These are phyloP conservation scores for Xerocomellus intermedius DNA, from an alignment of 768 basidiomycete genomes.

Conservation along the genomic window DNA sequence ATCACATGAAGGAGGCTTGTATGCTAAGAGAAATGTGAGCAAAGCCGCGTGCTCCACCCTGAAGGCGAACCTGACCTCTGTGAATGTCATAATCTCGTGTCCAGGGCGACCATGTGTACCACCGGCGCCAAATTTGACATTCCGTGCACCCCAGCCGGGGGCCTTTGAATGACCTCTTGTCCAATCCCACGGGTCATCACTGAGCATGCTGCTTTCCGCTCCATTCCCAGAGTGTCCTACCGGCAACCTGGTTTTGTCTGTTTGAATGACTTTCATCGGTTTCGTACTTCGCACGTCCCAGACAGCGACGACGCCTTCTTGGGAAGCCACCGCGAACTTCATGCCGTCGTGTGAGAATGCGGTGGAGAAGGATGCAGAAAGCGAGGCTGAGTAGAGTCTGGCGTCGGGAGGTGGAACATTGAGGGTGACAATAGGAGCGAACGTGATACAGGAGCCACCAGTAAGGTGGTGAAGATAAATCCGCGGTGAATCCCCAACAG, in stretches of 20 bases:
- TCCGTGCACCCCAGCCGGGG: slow-evolving; percentile 83
- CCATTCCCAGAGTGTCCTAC: slow-evolving; percentile 36
- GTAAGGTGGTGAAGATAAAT: slow-evolving; percentile 79
- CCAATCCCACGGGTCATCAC: slow-evolving; percentile 71
- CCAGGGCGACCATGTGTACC: slow-evolving; percentile 46
- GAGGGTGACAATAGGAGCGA: slow-evolving; percentile 67
- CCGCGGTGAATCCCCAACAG: slow-evolving; percentile 87
- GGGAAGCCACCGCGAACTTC: slow-evolving; percentile 82
- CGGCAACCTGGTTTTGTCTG: slow-evolving; percentile 39
- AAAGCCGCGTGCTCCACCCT: neutral
- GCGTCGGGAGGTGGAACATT: slow-evolving; percentile 57
- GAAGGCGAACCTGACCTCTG: slow-evolving; percentile 59
- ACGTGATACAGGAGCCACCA: slow-evolving; percentile 59
- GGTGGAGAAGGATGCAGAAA: slow-evolving; percentile 75
- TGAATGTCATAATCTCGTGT: slow-evolving; percentile 83
- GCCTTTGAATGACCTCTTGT: slow-evolving; percentile 52
- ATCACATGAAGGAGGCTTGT: slow-evolving; percentile 79
- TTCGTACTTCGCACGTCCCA: slow-evolving; percentile 80
- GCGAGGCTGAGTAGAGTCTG: slow-evolving; percentile 40
- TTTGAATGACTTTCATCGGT: slow-evolving; percentile 67
- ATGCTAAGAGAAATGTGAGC: slow-evolving; percentile 50
- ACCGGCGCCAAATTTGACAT: slow-evolving; percentile 78
- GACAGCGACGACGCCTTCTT: slow-evolving; percentile 76
- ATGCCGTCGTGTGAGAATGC: slow-evolving; percentile 73
- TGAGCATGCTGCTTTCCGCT: slow-evolving; percentile 50